Evolutionary conservation across 2,329 filamentous ascomycete species (phyloP), one percentile per base, ranked within the genome.

Genomic region (Cladosporium halotolerans): DNA sequence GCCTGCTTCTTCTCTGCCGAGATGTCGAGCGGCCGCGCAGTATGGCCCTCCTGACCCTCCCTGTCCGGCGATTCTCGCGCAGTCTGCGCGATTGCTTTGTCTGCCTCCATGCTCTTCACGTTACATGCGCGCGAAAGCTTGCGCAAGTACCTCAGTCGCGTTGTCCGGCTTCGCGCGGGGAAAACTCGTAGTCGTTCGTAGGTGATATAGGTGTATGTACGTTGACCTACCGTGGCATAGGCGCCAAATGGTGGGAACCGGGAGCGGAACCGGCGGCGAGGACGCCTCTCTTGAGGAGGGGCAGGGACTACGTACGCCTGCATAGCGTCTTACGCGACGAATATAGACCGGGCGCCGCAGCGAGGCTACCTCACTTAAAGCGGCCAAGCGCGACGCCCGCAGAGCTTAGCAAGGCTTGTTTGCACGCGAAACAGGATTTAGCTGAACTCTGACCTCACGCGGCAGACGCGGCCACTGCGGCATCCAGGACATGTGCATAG

Each of bases 1-100:
- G 56, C 55, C n/a, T 55, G 48, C 48, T 53, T 45, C 48, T 55
- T 52, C 48, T 56, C 57, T 18, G 48, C 47, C 32, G 48, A 31
- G 8, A 51, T 44, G 40, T 51, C 48, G 32, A 51, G n/a, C 31
- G 48, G 48, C n/a, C 44, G 39, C 3, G 8, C 13, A 3, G 48
- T 39, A 14, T 36, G 32, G 9, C 31, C 31, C 10, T 33, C 28
- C 10, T 32, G 13, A 9, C 3, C 31, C 9, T 32, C 32, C 11
- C 31, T 28, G 11, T 42, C 33, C 28, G 38, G 31, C 39, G 34
- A 19, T 16, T 32, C 38, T 39, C 47, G 38, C 13, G 11, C 31
- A 5, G 48, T 16, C 32, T 44, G 11, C 31, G 39, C 40, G 5
- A 18, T 32, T 42, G 40, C 31, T 16, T 44, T 43, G 39, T 31